Base-by-base conservation (phyloP, 306 rosid genomes). In the Pterocarpus macrocarpus region DNA sequence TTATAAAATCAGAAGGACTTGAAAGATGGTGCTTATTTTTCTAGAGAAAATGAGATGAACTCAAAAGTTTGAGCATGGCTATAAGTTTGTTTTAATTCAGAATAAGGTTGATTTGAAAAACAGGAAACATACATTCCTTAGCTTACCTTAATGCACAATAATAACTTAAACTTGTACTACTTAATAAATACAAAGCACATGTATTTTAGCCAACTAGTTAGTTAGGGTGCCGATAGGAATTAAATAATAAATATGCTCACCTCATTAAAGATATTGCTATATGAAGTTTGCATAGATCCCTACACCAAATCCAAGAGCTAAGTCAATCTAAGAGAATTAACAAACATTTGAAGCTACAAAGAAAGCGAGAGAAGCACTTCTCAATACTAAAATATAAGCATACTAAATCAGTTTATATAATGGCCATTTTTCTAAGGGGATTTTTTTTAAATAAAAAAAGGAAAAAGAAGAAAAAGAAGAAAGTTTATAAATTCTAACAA, bases 221-320 rank as follows among this genome's bases (percentile, higher is more conserved):
- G 28, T 22, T 22, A 22, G 28, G 28, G 28, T 22, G 28, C 28
- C 28, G 28, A 22, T 22, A 22, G 28, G 28, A 22, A 22, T 22
- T 22, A 52, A 55, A 17, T 55, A 55, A 55, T 55, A 71, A 70
- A 14, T 39, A 68, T 39, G 53, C 88, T 87, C 82, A 95, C 97
- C 98, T 95, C 94, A 85, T 89, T 86, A 85, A 95, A 95, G 71
- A 91, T 88, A 86, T 81, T 89, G 85, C 97, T 90, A 55, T 57
- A 72, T 80, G 97, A 93, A 57, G 84, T 85, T 87, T 91, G 93
- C 84, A 88, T 75, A 41, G 88, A 95, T 38, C 98, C 98, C 99
- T 95, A 59, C 81, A 85, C 61, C 82, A 85, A 85, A 68, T 33
- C 67, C 70, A 56, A 11, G 15, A 83, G 69, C 82, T 68, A 82